Conservation (phyloP, 352 stramenopile genomes). For the Globisporangium recalcitrans region DNA sequence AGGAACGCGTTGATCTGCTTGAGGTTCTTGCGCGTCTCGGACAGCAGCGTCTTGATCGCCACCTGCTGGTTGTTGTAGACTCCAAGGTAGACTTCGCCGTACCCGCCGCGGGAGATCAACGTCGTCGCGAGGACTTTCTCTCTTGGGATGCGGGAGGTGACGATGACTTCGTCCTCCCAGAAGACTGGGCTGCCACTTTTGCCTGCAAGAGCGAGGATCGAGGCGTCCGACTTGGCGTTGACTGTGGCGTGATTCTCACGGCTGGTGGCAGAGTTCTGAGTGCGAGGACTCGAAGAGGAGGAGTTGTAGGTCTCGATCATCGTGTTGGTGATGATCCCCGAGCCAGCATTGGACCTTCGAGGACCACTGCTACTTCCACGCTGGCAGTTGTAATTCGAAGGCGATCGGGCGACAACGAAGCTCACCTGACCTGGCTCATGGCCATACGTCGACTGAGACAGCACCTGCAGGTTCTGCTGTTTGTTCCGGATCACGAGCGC, state of each 20-base stretch:
- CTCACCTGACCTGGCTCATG: not conserved
- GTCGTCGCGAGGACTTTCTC: constrained; percentile 22
- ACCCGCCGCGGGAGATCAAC: constrained; percentile 31
- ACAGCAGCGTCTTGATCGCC: constrained; percentile 40
- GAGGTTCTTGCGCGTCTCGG: constrained; percentile 23
- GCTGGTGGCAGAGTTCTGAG: not conserved
- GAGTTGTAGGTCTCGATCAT: not conserved
- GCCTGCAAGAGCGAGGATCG: not conserved
- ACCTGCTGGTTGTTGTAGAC: constrained; percentile 31
- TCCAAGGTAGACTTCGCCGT: constrained; percentile 37
- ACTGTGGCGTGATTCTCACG: not conserved
- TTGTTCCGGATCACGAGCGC: not conserved
- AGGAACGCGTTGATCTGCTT: constrained; percentile 35
- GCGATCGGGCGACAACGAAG: not conserved
- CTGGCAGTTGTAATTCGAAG: not conserved
- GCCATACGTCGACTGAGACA: not conserved
- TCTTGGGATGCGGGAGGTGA: constrained; percentile 20
- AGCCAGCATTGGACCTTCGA: not conserved
- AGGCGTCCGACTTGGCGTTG: not conserved
- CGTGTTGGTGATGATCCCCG: not conserved
- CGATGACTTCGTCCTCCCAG: constrained; percentile 26
- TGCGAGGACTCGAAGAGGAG: not conserved
- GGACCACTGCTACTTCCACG: not conserved
- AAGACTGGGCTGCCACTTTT: not conserved
- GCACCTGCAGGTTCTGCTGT: not conserved